A percentile compares a stretch with the other conserved stretches of the same genome.
These are phyloP conservation scores for Coniochaeta sp. DNA, from an alignment of 2,329 filamentous ascomycete genomes.

Conservation along the genomic window DNA sequence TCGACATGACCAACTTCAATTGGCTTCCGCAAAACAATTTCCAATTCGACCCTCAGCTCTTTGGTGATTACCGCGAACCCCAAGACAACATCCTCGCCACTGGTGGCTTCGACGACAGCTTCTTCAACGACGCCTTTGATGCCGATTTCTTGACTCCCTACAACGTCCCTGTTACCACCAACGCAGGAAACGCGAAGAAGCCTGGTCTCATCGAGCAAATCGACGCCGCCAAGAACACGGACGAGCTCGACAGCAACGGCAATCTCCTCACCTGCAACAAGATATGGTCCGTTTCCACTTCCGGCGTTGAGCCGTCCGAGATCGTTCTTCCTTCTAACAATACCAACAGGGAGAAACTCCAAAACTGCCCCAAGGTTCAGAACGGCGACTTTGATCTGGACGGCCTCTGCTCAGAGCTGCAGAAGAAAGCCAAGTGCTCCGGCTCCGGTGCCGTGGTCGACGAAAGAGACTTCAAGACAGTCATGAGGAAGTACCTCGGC, in stretches of 20 bases:
- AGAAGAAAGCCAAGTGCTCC: constrained; percentile 93
- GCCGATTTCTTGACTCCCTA: constrained; percentile 76
- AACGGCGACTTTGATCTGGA: constrained; percentile 92
- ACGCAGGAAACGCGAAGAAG: constrained; percentile 42
- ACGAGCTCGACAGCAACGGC: constrained; percentile 50
- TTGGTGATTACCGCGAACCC: constrained; percentile 85
- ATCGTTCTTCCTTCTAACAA: constrained; percentile 29
- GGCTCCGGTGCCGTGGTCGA: constrained; percentile 84
- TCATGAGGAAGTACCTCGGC: constrained; percentile 59
- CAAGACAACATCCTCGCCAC: constrained; percentile 70
- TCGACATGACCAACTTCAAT: constrained; percentile 54
- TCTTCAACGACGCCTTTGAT: constrained; percentile 72
- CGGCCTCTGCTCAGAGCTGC: constrained; percentile 82
- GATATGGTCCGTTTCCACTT: constrained; percentile 67
- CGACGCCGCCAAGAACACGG: constrained; percentile 65
- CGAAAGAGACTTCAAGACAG: constrained; percentile 78
- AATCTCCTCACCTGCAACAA: constrained; percentile 78
- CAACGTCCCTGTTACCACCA: constrained; percentile 46
- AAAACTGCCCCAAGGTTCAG: constrained; percentile 79
- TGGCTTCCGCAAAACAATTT: constrained; percentile 79
- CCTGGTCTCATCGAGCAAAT: constrained; percentile 66
- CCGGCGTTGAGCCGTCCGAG: not conserved
- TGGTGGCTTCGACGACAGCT: constrained; percentile 61
- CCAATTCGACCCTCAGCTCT: constrained; percentile 84
- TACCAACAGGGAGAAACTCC: constrained; percentile 71